phyloP scores from a whole-genome alignment of 768 basidiomycete genomes.

The Tulasnella sp. region DNA sequence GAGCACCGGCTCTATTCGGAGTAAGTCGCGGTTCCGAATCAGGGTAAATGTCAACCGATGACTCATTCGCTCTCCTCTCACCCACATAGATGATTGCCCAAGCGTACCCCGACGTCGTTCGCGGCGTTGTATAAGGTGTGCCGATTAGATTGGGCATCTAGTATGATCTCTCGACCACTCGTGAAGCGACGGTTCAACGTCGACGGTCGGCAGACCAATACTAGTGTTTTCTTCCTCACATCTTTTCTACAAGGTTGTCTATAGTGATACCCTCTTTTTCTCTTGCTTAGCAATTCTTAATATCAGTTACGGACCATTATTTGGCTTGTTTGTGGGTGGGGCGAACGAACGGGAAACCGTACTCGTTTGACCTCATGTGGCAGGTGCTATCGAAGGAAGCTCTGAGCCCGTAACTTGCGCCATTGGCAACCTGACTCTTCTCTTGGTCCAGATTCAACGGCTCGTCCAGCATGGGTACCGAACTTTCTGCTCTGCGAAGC shows the following conservation, averaged over 20 bases:
- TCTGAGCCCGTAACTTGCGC: too few relatives aligned
- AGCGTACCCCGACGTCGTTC: slow-evolving; percentile 5
- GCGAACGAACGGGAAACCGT: neutral
- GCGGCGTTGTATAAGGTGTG: neutral
- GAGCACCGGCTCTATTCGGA: slow-evolving; percentile 59
- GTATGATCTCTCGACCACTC: too few relatives aligned
- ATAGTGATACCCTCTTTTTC: neutral
- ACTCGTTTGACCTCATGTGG: too few relatives aligned
- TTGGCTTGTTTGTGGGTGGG: neutral
- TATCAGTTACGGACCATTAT: neutral
- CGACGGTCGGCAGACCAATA: too few relatives aligned
- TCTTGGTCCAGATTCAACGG: too few relatives aligned
- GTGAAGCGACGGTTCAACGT: too few relatives aligned
- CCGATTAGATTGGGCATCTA: neutral
- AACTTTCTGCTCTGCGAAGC: too few relatives aligned
- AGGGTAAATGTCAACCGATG: neutral
- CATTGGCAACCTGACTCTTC: too few relatives aligned
- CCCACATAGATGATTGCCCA: neutral
- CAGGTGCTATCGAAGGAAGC: too few relatives aligned
- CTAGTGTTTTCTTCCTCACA: neutral
- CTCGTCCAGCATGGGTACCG: too few relatives aligned
- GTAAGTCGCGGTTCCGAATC: neutral
- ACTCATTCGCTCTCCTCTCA: neutral
- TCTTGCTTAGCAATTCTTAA: neutral
- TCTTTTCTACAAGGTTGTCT: neutral